Percentiles rank a stretch among this genome's conserved stretches.
Evolutionary conservation across 164 flowering plant genomes (phyloP).

Genomic region (Vitis labrusca): DNA sequence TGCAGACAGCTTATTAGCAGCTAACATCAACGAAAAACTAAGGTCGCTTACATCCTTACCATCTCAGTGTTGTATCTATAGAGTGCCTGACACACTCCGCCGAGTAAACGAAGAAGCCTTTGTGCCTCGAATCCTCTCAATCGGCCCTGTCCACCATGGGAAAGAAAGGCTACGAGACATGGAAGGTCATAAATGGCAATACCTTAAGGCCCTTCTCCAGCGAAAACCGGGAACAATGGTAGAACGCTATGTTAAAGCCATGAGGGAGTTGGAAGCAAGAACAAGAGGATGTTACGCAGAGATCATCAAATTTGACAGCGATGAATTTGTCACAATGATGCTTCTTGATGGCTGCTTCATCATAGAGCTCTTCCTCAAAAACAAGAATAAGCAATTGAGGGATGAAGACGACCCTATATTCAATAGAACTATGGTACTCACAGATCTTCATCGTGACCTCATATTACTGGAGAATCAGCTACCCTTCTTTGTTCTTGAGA

Average conservation of each 20-base stretch:
- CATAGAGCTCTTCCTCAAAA: slow-evolving; percentile 6
- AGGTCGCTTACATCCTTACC: background rate
- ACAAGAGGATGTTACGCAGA: slow-evolving; percentile 3
- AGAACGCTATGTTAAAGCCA: background rate
- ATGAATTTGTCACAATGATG: slow-evolving; percentile 10
- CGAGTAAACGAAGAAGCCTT: slow-evolving; percentile 2
- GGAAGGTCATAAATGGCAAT: slow-evolving; percentile 9
- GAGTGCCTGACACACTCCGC: slow-evolving; percentile 2
- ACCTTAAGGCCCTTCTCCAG: background rate
- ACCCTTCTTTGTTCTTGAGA: slow-evolving; percentile 7
- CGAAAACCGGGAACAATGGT: background rate
- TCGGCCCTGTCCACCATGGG: slow-evolving; percentile 9
- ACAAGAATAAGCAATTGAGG: slow-evolving; percentile 1
- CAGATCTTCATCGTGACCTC: slow-evolving; percentile 2
- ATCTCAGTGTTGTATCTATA: slow-evolving; percentile 1
- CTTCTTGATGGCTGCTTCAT: slow-evolving; percentile 14
- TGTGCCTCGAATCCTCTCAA: slow-evolving; percentile 4
- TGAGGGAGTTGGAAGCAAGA: slow-evolving; percentile 7
- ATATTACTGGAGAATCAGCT: slow-evolving; percentile 11
- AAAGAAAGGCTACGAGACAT: slow-evolving; percentile 1
- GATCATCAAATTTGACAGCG: background rate
- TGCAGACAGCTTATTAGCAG: background rate
- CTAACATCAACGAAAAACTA: background rate
- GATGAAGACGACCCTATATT: slow-evolving; percentile 5
- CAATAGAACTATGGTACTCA: background rate